Conservation (phyloP, 108 stramenopile species). For the Mayamaea pseudoterrestris region DNA sequence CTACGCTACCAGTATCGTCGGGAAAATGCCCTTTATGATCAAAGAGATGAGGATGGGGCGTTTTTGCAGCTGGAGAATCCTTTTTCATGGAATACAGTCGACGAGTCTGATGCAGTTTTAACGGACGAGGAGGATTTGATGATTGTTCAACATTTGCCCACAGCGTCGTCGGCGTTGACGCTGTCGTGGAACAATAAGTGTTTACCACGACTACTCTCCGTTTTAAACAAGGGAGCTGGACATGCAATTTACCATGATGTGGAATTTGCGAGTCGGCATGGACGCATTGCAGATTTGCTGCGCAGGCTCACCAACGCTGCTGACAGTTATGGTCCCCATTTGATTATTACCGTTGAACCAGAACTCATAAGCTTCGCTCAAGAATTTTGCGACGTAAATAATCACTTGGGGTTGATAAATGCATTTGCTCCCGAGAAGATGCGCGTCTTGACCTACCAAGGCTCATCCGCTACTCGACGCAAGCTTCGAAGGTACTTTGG, state of each 20-base stretch:
- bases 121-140: slow-evolving; percentile 5
- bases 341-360: slow-evolving; percentile 55
- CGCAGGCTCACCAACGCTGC: slow-evolving; percentile 23
- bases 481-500: slow-evolving; percentile 54
- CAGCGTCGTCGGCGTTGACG: slow-evolving; percentile 16
- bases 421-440: slow-evolving; percentile 13
- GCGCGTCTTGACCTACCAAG: slow-evolving; percentile 43
- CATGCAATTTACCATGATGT: slow-evolving; percentile 65
- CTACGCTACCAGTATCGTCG: slow-evolving; percentile 41
- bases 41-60: neutral
- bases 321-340: slow-evolving; percentile 57
- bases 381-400: slow-evolving; percentile 46
- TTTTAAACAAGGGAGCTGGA: slow-evolving; percentile 53
- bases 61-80: slow-evolving; percentile 2
- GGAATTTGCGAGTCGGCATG: slow-evolving; percentile 48
- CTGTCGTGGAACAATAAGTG: slow-evolving; percentile 42
- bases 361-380: slow-evolving; percentile 33
- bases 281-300: slow-evolving; percentile 50
- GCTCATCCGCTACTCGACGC: slow-evolving; percentile 28
- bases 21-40: slow-evolving; percentile 16
- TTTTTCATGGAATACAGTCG: slow-evolving; percentile 9
- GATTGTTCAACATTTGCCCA: slow-evolving; percentile 8
- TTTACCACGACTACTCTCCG: slow-evolving; percentile 40
- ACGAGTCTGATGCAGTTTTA: slow-evolving; percentile 1
- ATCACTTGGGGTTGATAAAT: slow-evolving; percentile 22